Base-by-base conservation (phyloP, 106 monocot species). In the Dendrobium officinale region DNA sequence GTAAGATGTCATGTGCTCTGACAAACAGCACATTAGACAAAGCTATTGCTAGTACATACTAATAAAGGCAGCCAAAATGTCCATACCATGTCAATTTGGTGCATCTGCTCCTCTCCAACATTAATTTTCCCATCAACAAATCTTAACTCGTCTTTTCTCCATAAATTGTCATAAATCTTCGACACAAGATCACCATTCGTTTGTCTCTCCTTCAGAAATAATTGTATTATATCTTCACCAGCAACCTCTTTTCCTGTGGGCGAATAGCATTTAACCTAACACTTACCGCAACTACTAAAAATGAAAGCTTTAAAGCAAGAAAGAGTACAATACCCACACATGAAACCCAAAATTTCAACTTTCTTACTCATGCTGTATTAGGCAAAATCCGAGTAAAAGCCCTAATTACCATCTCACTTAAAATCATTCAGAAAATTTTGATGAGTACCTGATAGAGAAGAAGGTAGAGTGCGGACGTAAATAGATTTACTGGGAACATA, bases 141-240 rank as follows among this genome's bases (percentile, higher is more conserved):
- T 24, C 77, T 59, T 6, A 83, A 79, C 3, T 42, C 67, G 24
- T 88, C 85, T 82, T 80, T 85, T 72, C 77, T 83, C 92, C 89
- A 93, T 31, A 96, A 41, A 42, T 80, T 72, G 80, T 93, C 93
- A 55, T 87, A 87, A 82, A 80, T 79, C 84, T 86, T 93, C 40
- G 93, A 85, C 72, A 96, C 80, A 82, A 88, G 82, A 86, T 96
- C 96, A 41, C 93, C 96, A 85, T 86, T 85, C 29, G 73, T 2
- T 79, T 83, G 78, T 81, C 96, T 92, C 27, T 96, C 96, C 77
- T 87, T 86, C 43, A 89, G 11, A 81, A 96, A 96, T 13, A 82
- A 80, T 43, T 79, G 84, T 83, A 86, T 49, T 29, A 87, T 82
- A 33, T 96, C 90, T 27, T 96, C 88, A 73, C 82, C 83, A 67